Evolutionary conservation across 495 filamentous ascomycete species (phyloP).

Genomic region (Alectoria sarmentosa): DNA sequence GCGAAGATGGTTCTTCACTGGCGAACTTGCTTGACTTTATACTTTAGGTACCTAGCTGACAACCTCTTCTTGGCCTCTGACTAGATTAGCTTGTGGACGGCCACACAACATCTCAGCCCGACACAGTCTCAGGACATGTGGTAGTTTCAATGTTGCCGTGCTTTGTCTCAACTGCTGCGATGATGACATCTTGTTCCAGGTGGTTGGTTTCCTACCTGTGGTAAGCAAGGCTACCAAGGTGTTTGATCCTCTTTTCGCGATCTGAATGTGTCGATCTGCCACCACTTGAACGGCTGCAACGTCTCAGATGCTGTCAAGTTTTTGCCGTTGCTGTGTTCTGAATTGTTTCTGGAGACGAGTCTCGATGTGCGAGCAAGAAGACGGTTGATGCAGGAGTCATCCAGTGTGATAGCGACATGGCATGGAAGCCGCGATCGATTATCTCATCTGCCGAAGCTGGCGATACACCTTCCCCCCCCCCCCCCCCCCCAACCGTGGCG

Average conservation of each 20-base stretch:
- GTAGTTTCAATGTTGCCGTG: neutral
- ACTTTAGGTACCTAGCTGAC: neutral
- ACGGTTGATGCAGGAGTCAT: neutral
- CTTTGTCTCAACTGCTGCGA: neutral
- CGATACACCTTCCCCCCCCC: neutral
- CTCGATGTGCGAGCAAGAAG: neutral
- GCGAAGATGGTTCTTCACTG: neutral
- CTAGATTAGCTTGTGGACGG: neutral
- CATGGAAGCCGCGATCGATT: too few species aligned
- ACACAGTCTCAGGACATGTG: neutral
- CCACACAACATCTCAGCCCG: neutral
- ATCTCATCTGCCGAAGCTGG: neutral
- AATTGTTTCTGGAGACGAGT: neutral
- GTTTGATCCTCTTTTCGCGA: neutral
- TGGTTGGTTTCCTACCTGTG: neutral
- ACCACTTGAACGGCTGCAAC: neutral
- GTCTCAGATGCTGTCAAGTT: neutral
- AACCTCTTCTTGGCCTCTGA: too few species aligned
- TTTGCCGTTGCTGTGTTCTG: neutral
- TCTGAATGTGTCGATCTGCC: neutral
- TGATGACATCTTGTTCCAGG: neutral
- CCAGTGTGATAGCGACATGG: neutral
- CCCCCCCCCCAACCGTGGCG: neutral
- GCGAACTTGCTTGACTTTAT: neutral
- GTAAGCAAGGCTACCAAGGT: neutral